Evolutionary conservation across 1,284 basidiomycete genomes (phyloP).

Genomic region (Agaricales sp.): DNA sequence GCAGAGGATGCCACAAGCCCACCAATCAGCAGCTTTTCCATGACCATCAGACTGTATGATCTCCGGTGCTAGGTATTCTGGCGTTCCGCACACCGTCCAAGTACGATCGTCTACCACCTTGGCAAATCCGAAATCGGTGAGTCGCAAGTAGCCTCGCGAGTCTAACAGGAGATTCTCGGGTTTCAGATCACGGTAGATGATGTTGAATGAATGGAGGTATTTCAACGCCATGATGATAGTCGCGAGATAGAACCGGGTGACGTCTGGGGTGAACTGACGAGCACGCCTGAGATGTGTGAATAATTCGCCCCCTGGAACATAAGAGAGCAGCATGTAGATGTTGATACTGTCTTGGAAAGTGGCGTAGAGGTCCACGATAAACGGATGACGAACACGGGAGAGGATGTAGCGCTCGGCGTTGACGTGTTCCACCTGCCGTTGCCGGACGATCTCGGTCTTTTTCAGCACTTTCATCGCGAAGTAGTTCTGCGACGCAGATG

Average conservation of each 20-base stretch:
- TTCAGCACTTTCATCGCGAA: slow-evolving; percentile 92
- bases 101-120: slow-evolving; percentile 98
- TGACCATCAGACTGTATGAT: slow-evolving; percentile 97
- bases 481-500: slow-evolving; percentile 45
- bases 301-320: slow-evolving; percentile 94
- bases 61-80: slow-evolving; percentile 93
- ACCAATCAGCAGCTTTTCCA: slow-evolving; percentile 99
- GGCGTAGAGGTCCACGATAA: slow-evolving; percentile 83
- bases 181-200: slow-evolving; percentile 98
- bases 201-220: slow-evolving; percentile 96
- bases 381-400: slow-evolving; percentile 74
- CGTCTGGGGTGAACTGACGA: slow-evolving; percentile 93
- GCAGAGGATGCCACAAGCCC: slow-evolving; percentile 92
- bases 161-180: slow-evolving; percentile 95
- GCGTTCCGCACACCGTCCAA: slow-evolving; percentile 97
- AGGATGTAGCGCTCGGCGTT: slow-evolving; percentile 96
- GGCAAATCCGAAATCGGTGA: slow-evolving; percentile 98
- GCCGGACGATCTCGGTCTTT: slow-evolving; percentile 89
- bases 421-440: slow-evolving; percentile 97
- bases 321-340: slow-evolving; percentile 98
- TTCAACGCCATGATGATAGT: slow-evolving; percentile 94
- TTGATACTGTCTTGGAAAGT: slow-evolving; percentile 95
- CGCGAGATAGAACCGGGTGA: slow-evolving; percentile 97
- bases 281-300: slow-evolving; percentile 90
- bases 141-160: slow-evolving; percentile 91